Evolutionary conservation across 163 green algal genomes (phyloP), one percentile per base, ranked within the genome.

Genomic region (Scenedesmus sp.): DNA sequence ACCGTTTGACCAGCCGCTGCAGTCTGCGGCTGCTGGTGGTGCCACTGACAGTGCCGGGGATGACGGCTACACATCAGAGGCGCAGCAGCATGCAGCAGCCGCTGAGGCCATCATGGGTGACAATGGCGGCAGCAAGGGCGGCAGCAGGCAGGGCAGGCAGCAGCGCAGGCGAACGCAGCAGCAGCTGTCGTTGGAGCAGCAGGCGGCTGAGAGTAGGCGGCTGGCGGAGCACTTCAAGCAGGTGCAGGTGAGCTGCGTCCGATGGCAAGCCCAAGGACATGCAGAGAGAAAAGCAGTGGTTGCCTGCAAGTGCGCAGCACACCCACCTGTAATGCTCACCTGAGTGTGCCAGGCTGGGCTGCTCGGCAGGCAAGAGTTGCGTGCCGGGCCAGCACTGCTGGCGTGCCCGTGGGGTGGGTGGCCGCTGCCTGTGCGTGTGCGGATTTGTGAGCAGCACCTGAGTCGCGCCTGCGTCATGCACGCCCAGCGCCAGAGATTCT

Each of bases 161-260:
- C 86, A 53, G 85, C 85, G 44, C 10, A 65, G 24, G 78, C 51
- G 24, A 35, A 42, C 56, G 6, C 51, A 65, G 37, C 83, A 78
- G 79, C 68, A 13, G 46, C 65, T 81, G 79, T 68, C 83, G 30
- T 2, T 2, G 68, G 46, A 84, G 80, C 85, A 89, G 46, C 76
- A 88, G 68, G 88, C 87, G 0, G 88, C 92, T 0, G 94, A 97
- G 89, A 96, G 88, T 90, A 46, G 43, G 78, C 88, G 92, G 33
- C 90, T 97, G 84, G 87, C 95, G 91, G 22, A 90, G 43, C 78
- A 93, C 35, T 35, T 95, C 51, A 79, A 91, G 30, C 9, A 56
- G 24, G 22, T 53, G 10, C 35, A 86, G 73, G 89, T 87, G 83
- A 42, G 70, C 35, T 33, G 43, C 46, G 15, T 68, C 15, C 53